Evolutionary conservation across 2,329 filamentous ascomycete species (phyloP).

Genomic region (Parastagonospora nodorum): DNA sequence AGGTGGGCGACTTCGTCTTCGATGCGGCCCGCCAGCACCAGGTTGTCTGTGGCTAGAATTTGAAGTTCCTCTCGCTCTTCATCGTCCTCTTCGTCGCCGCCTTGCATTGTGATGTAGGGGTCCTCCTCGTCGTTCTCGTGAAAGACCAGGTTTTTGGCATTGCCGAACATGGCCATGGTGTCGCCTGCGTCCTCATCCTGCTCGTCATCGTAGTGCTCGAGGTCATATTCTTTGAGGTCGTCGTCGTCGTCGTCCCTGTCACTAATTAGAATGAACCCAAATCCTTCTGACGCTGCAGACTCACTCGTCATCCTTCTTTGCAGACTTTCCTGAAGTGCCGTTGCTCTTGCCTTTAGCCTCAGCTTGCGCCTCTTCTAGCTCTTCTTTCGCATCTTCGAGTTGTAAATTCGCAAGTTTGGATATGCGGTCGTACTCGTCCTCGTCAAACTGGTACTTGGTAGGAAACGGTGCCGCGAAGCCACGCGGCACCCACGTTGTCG

Average conservation of each 20-base stretch:
- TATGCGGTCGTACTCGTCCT: slow-evolving; percentile 58
- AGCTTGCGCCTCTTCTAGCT: slow-evolving; percentile 64
- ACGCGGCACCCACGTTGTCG: slow-evolving; percentile 59
- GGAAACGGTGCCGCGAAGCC: slow-evolving; percentile 57
- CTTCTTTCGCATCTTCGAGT: slow-evolving; percentile 89
- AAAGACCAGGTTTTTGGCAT: slow-evolving; percentile 90
- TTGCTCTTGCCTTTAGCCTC: slow-evolving; percentile 46
- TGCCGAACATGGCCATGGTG: slow-evolving; percentile 90
- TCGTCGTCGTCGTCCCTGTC: slow-evolving; percentile 69
- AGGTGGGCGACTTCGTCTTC: slow-evolving; percentile 97
- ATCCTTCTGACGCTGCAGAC: not conserved
- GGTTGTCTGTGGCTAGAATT: slow-evolving; percentile 88
- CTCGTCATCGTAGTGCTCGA: slow-evolving; percentile 94
- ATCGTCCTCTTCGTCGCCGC: slow-evolving; percentile 72
- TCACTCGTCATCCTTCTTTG: slow-evolving; percentile 30
- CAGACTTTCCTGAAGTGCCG: slow-evolving; percentile 18
- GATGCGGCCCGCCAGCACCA: slow-evolving; percentile 88
- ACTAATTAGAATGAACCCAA: slow-evolving; percentile 11
- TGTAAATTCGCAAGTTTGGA: slow-evolving; percentile 63
- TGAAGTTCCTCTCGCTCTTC: slow-evolving; percentile 94
- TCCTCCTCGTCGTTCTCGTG: slow-evolving; percentile 94
- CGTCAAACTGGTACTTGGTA: slow-evolving; percentile 56
- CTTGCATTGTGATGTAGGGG: slow-evolving; percentile 89
- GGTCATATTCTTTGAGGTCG: slow-evolving; percentile 92
- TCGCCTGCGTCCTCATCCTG: slow-evolving; percentile 71